Conservation (phyloP, 495 filamentous ascomycete genomes). For the Hypoxylon subgilvum region DNA sequence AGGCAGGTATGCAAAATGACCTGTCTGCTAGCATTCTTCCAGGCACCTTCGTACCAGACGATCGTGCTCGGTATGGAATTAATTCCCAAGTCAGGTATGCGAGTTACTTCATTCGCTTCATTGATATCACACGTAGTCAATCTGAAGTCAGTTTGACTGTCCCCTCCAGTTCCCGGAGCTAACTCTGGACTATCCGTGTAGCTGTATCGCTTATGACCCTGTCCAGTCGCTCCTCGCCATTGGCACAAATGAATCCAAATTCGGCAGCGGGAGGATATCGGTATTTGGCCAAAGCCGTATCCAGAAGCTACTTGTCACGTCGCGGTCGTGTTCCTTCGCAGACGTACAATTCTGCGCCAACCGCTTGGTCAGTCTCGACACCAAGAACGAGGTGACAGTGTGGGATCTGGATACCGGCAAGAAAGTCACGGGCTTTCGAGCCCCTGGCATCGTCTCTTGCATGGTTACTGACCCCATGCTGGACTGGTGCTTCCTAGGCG, state of each 20-base stretch:
- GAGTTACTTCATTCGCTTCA: background rate
- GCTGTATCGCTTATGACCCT: slow-evolving; percentile 85
- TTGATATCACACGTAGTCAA: no score
- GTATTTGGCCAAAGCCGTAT: slow-evolving; percentile 87
- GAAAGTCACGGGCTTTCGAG: slow-evolving; percentile 67
- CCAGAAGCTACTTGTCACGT: slow-evolving; percentile 74
- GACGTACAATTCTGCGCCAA: slow-evolving; percentile 62
- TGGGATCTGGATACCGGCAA: slow-evolving; percentile 72
- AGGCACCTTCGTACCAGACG: slow-evolving; percentile 79
- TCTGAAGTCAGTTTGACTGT: background rate
- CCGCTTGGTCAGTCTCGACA: slow-evolving; percentile 81
- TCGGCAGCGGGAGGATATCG: slow-evolving; percentile 81
- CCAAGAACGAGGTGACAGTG: slow-evolving; percentile 79
- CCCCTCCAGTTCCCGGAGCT: background rate
- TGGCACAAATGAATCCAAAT: slow-evolving; percentile 82
- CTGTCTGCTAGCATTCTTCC: slow-evolving; percentile 78
- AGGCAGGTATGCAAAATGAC: slow-evolving; percentile 89
- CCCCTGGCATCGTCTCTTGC: slow-evolving; percentile 72
- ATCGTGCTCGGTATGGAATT: slow-evolving; percentile 82
- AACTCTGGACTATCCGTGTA: slow-evolving; percentile 40
- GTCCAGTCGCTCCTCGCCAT: slow-evolving; percentile 93
- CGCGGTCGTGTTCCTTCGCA: slow-evolving; percentile 47
- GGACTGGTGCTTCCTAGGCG: slow-evolving; percentile 85
- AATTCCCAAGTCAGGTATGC: slow-evolving; percentile 78
- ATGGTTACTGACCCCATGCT: slow-evolving; percentile 82